Evolutionary conservation across 1,284 basidiomycete genomes (phyloP), one percentile per base, ranked within the genome.

Genomic region (Ganoderma lucidum): DNA sequence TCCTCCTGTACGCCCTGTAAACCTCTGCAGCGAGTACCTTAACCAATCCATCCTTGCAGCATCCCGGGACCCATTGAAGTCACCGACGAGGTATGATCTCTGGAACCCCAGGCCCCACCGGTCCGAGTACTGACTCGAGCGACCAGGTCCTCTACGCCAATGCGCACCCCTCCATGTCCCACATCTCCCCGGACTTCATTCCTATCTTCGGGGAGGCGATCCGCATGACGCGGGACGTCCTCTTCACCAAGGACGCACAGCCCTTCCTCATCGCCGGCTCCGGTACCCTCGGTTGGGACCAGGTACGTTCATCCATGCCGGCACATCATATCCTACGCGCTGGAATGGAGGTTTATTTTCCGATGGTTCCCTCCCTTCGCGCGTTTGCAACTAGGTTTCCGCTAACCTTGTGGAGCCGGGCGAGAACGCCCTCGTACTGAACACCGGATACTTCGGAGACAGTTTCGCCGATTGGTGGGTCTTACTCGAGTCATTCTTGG

Each of bases 251-350:
- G 69, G 83, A 85, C 44, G 93, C 87, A 0, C 97, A 98, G 79
- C 93, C 95, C 0, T 94, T 99, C 84, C 83, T 98, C 75, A 93
- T 98, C 66, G 90, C 96, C 39, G 97, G 97, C 2, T 94, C 92
- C 63, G 97, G 97, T n/a, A 99, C 97, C 2, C 84, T 99, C 48
- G 97, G 97, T 42, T 98, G 97, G 96, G 92, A 93, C 78, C 91
- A 93, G 87, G 93, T 86, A 66, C 64, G 81, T 70, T 2, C 35
- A 17, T 60, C 58, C 35, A 37, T 60, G 32, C 41, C 39, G 55
- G 53, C 28, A 35, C n/a, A 10, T 35, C 23, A 23, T 37, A 37
- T n/a, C 44, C 41, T 23, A 32, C 28, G n/a, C 48, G 30, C 14
- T 30, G 55, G 35, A 61, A 41, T 12, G 39, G 3, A 41, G n/a